Conservation (phyloP, 2,329 filamentous ascomycete genomes). For the Fusarium globosum region DNA sequence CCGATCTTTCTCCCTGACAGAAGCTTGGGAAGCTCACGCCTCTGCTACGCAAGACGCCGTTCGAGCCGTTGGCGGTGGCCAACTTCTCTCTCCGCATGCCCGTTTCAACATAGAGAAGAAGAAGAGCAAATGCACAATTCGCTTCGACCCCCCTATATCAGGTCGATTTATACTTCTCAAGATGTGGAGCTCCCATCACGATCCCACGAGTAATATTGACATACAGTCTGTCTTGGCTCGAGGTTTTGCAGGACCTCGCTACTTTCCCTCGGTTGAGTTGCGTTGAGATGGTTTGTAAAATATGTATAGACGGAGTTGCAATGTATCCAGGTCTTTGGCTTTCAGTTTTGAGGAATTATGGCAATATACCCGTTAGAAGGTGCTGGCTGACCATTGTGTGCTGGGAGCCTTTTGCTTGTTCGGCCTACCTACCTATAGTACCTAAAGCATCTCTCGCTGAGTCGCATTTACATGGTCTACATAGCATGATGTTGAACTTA, state of each 20-base stretch:
- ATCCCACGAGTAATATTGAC: constrained; percentile 79
- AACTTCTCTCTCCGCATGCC: constrained; percentile 77
- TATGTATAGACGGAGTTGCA: not conserved
- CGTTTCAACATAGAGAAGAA: constrained; percentile 85
- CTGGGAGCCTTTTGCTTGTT: not conserved
- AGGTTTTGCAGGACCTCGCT: constrained; percentile 87
- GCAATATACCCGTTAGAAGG: constrained; percentile 14
- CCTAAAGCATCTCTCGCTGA: not conserved
- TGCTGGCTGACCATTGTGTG: not conserved
- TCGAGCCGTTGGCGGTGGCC: constrained; percentile 66
- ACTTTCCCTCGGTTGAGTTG: constrained; percentile 77
- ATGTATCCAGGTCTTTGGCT: not conserved
- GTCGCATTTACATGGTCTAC: not conserved
- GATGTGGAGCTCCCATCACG: constrained; percentile 83
- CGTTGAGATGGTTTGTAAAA: constrained; percentile 52
- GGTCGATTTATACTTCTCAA: constrained; percentile 88
- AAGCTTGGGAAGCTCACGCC: constrained; percentile 60
- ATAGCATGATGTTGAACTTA: not conserved
- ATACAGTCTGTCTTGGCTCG: constrained; percentile 87
- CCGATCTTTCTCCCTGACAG: constrained; percentile 44
- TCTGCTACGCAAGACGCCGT: constrained; percentile 67
- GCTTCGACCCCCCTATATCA: constrained; percentile 84
- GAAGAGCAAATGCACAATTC: constrained; percentile 87
- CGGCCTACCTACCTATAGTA: not conserved
- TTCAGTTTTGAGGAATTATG: constrained; percentile 3